Base-by-base conservation (phyloP, 148 eudicot genomes). In the Persicaria tinctoria region DNA sequence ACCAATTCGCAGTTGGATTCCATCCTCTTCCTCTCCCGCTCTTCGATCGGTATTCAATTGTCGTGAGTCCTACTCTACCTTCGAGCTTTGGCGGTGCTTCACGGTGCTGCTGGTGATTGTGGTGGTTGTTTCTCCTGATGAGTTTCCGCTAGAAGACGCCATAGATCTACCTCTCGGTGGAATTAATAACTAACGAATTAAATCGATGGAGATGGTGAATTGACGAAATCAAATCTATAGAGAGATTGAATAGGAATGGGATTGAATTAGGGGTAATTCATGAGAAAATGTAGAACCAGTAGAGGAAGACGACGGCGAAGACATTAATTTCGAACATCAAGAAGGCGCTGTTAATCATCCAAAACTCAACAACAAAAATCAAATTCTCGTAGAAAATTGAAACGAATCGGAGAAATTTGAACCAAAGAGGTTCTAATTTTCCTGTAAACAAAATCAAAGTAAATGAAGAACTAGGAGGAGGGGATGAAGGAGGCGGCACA, bases 261-360 rank as follows among this genome's bases (percentile, higher is more conserved):
- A 41, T 32, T 46, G 6, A 53, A 4, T 70, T 46, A 10, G 8
- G 4, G n/a, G 13, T 72, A 38, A 51, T 83, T 83, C 70, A 92
- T 87, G 97, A 92, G 76, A 92, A 86, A 82, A 64, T 89, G 79
- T 92, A 92, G 62, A 92, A 86, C 95, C 95, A 92, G 90, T 92
- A 88, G 79, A 93, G 97, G 81, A 93, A 93, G 73, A 92, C 96
- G 72, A 92, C 96, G 4, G 97, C 80, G 81, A 89, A 90, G 91
- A 87, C 97, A 93, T 93, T 82, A 88, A 93, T 81, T 73, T 92
- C 94, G 84, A 83, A 92, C 91, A 87, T 88, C 76, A 89, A 86
- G 46, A 88, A 83, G 84, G 81, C 78, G n/a, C 49, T 20, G 46
- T 78, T 82, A 71, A 81, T 83, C 97, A 90, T 92, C 51, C 54